These are phyloP conservation scores for Yamadazyma aaseri DNA, from an alignment of 1,139 yeast genomes.

Conservation along the genomic window DNA sequence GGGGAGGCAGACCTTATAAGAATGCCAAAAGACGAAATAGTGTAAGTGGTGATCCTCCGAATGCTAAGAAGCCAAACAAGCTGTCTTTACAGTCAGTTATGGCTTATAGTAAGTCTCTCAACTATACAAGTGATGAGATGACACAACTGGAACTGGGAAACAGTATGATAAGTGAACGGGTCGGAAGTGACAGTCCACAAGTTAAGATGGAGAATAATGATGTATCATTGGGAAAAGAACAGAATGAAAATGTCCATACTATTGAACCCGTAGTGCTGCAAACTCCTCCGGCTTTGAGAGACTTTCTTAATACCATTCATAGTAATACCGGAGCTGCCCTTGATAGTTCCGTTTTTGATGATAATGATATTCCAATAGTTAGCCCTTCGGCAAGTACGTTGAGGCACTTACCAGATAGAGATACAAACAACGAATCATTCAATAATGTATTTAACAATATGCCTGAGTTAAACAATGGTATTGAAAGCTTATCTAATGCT, in stretches of 20 bases:
- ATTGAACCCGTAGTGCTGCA: no score
- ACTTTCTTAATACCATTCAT: background rate
- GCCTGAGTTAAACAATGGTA: constrained; percentile 21
- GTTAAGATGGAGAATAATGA: background rate
- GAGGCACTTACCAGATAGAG: background rate
- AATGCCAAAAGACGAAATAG: constrained; percentile 38
- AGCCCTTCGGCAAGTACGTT: no score
- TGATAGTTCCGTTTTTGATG: background rate
- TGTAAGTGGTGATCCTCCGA: background rate
- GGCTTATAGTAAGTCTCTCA: constrained; percentile 1
- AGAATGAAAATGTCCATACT: no score
- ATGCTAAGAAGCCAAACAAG: background rate
- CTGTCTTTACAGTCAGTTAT: background rate
- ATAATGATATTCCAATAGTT: background rate
- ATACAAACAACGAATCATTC: background rate
- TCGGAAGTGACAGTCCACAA: no score
- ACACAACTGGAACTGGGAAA: constrained; percentile 5
- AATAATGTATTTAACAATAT: constrained; percentile 3
- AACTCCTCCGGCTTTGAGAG: background rate
- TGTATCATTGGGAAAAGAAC: background rate
- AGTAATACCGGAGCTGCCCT: background rate
- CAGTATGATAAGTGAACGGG: background rate
- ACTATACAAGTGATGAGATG: constrained; percentile 1
- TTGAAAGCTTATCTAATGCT: constrained; percentile 28
- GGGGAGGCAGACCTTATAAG: constrained; percentile 76